Base-by-base conservation (phyloP, 169 alveolate genomes). In the Plasmodium billcollinsi region DNA sequence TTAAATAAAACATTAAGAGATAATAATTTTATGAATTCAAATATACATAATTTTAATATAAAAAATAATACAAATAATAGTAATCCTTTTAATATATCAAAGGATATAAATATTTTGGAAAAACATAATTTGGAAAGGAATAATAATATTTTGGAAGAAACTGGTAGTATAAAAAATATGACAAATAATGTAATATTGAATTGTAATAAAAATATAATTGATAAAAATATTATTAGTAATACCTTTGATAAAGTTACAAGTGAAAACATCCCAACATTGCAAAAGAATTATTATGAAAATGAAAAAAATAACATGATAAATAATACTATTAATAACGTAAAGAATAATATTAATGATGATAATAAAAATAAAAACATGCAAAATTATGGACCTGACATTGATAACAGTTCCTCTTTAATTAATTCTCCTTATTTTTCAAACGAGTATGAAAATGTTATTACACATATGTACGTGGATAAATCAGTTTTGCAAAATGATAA, bases 61-160 rank as follows among this genome's bases (percentile, higher is more conserved):
- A 26, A 11, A 18, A n/a, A 66, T 24, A 21, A 66, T 33, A 43
- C 54, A 26, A 43, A 62, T 39, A 61, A 24, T 8, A 74, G 56
- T 24, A 49, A 61, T 33, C 47, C 59, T 59, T 52, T 45, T 12
- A 74, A 52, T 18, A 59, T 59, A 18, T 14, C 74, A 47, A 61
- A 33, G 29, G 88, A 74, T 20, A 5, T 74, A 15, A 65, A 67
- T 11, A 20, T 33, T 59, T 43, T 33, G n/a, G 88, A 29, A 59
- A 74, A 74, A 54, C 62, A 59, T 54, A 58, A 61, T 39, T 12
- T 59, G n/a, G 88, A 74, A 26, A 49, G 39, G 45, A 52, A 74
- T 43, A 24, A 50, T 20, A 61, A 61, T 61, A 12, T 61, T 20
- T 4, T 52, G 33, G 49, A 65, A 1, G 74, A 33, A 74, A 18